Conservation (phyloP, 176 grass and related monocot genomes). For the Oryza officinalis region DNA sequence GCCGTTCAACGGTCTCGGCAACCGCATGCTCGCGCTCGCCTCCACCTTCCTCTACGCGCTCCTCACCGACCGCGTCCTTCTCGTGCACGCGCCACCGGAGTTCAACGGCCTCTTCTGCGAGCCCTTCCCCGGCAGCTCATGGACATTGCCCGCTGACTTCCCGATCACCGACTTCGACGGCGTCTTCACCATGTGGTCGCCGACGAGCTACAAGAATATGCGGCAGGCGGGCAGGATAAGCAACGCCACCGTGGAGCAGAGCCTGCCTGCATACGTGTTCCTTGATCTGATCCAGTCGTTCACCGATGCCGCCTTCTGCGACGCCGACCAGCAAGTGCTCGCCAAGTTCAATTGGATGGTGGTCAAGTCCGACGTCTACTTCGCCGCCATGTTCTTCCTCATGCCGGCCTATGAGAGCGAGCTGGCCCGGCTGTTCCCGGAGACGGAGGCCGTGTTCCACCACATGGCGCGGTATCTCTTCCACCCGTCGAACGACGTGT, state of each 20-base stretch:
- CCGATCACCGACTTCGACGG: slow-evolving; percentile 52
- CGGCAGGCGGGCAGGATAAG: slow-evolving; percentile 8
- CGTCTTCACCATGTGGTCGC: slow-evolving; percentile 39
- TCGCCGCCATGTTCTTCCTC: slow-evolving; percentile 60
- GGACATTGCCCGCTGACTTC: slow-evolving; percentile 63
- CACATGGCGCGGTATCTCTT: slow-evolving; percentile 73
- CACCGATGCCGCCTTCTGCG: slow-evolving; percentile 65
- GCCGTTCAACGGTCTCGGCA: slow-evolving; percentile 70
- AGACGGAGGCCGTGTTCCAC: slow-evolving; percentile 71
- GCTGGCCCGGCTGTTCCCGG: slow-evolving; percentile 60
- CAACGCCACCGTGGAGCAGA: slow-evolving; percentile 29
- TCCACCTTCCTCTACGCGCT: slow-evolving; percentile 84
- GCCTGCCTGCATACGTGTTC: slow-evolving; percentile 50
- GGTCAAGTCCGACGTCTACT: slow-evolving; percentile 78
- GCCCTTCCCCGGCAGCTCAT: slow-evolving; percentile 70
- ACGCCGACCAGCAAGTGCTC: slow-evolving; percentile 57
- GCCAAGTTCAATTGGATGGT: slow-evolving; percentile 70
- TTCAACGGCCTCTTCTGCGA: slow-evolving; percentile 73
- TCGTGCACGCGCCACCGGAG: slow-evolving; percentile 43
- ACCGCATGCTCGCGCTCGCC: slow-evolving; percentile 62
- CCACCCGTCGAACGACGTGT: slow-evolving; percentile 72
- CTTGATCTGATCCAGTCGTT: slow-evolving; percentile 56
- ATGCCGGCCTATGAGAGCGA: slow-evolving; percentile 53
- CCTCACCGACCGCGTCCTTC: slow-evolving; percentile 71
- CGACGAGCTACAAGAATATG: slow-evolving; percentile 62